phyloP scores from a whole-genome alignment of 768 basidiomycete species.

The Hypholoma fasciculare region DNA sequence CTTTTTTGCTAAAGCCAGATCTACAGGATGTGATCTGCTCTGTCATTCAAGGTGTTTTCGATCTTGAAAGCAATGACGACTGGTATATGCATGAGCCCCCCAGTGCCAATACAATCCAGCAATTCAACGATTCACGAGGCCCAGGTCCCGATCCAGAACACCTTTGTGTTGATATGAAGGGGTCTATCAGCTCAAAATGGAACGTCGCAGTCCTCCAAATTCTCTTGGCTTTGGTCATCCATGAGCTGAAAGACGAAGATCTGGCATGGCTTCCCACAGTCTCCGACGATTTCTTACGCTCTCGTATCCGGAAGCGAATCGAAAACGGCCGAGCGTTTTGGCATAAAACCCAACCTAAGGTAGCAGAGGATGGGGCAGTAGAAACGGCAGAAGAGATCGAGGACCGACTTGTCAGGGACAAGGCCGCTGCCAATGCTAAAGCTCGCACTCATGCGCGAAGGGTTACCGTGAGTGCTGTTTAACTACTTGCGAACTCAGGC shows the following conservation, averaged over 20 bases:
- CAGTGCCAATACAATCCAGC: neutral
- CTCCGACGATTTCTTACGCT: neutral
- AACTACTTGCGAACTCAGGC: too few relatives aligned
- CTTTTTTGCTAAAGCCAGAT: too few relatives aligned
- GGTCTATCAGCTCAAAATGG: neutral
- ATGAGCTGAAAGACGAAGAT: neutral
- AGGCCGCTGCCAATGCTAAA: neutral
- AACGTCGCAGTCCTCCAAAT: neutral
- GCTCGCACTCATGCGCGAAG: neutral
- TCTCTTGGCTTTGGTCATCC: neutral
- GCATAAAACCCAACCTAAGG: neutral
- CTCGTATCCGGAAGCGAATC: neutral
- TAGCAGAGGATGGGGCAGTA: neutral
- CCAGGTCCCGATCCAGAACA: neutral
- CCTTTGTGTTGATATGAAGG: neutral
- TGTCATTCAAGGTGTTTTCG: neutral
- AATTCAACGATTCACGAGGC: neutral
- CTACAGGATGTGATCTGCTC: neutral
- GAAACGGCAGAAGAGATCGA: neutral
- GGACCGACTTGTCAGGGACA: neutral
- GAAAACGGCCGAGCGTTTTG: neutral
- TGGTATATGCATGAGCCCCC: neutral
- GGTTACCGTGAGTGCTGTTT: neutral
- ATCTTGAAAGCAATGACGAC: neutral
- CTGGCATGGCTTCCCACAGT: neutral